Base-by-base conservation (phyloP, 192 early-diverging fungal species). In the Gaertneriomyces semiglobifer region DNA sequence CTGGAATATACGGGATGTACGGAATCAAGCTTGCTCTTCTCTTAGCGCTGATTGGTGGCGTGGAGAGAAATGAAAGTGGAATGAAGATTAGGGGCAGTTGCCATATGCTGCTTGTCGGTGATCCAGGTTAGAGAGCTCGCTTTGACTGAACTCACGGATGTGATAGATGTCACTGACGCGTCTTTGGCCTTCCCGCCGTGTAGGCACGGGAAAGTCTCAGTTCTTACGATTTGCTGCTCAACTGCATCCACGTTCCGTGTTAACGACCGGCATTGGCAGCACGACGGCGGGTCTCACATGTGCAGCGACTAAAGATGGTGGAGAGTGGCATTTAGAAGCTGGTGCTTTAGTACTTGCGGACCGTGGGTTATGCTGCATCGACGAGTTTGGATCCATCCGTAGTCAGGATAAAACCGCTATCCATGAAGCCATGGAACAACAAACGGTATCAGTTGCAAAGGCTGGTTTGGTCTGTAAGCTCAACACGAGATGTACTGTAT, bases 341-440 rank as follows among this genome's bases (percentile, higher is more conserved):
- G 90, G 90, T 8, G 90, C 90, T 0, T 68, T 92, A 14, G 90
- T 92, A 7, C 70, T 91, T 44, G 88, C 90, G 1, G 90, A 92
- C 66, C 74, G 88, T 5, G 90, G 90, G 0, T 42, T 92, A 5
- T 92, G 90, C 62, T 91, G 89, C 63, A 90, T 92, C 53, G 90
- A 92, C 58, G 90, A 92, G 75, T 92, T 92, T 84, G 88, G 88
- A 10, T 86, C 85, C 52, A 88, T 92, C 59, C 63, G 85, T 14
- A 88, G 89, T 56, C 68, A 81, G 7, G 89, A 91, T 58, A 88
- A 89, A 66, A 84, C 84, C 6, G 83, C 88, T 3, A 86, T 92
- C 18, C 83, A 88, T 51, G 90, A 92, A 61, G 90, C 89, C 2
- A 92, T 92, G 90, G 90, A 92, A 61, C 90, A 92, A 73, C 90